Conservation (phyloP, 78 protist species). For the Speleostelium caveatum region DNA sequence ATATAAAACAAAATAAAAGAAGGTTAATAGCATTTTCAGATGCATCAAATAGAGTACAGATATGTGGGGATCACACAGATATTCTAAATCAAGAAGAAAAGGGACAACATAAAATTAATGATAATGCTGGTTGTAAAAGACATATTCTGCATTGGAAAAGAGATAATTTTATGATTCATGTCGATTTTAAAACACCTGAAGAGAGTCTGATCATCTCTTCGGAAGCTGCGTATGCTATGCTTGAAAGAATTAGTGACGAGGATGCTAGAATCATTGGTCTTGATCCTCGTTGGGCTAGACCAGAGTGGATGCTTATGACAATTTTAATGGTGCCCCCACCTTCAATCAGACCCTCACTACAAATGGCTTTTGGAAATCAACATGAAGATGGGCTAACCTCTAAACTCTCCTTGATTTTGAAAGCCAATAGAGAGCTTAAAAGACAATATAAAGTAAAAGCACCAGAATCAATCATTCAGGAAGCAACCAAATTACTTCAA, state of each 20-base stretch:
- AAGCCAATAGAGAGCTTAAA: conserved; percentile 85
- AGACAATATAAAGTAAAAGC: conserved; percentile 5
- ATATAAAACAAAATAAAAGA: conserved; percentile 35
- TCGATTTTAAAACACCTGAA: conserved; percentile 91
- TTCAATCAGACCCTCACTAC: conserved; percentile 97
- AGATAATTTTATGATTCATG: conserved; percentile 85
- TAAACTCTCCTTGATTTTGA: conserved; percentile 86
- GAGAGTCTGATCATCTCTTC: too few species aligned
- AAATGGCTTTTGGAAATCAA: conserved; percentile 78
- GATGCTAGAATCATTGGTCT: conserved; percentile 91
- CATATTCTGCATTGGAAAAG: conserved; percentile 59
- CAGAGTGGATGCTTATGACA: conserved; percentile 89
- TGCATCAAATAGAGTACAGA: too few species aligned
- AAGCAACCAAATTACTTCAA: conserved; percentile 94
- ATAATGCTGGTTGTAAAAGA: conserved; percentile 51
- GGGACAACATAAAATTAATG: conserved; percentile 51
- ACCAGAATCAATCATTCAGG: conserved; percentile 44
- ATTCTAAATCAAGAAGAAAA: conserved; percentile 48
- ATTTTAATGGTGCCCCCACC: conserved; percentile 97
- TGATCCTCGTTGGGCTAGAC: conserved; percentile 84
- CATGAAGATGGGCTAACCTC: conserved; percentile 98
- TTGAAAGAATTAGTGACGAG: conserved; percentile 82
- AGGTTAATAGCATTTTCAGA: too few species aligned
- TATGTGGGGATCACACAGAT: too few species aligned
- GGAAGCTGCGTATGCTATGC: conserved; percentile 79